These are phyloP conservation scores for Hibiscus trionum DNA, from an alignment of 345 rosid genomes.

Conservation along the genomic window DNA sequence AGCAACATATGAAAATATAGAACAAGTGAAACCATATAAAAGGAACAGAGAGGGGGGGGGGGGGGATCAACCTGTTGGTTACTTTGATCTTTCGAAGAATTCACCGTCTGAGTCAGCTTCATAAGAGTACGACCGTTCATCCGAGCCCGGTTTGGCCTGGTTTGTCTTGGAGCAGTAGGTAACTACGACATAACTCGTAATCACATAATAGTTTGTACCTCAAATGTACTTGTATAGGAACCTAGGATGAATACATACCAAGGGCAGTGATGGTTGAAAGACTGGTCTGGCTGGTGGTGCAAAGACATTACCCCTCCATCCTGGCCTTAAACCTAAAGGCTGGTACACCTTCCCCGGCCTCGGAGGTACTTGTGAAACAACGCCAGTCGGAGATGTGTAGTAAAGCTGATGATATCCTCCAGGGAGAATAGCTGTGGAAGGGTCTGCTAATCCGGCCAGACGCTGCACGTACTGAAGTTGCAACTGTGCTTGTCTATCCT, in stretches of 20 bases:
- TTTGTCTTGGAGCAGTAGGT: conserved; percentile 35
- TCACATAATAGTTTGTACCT: not conserved
- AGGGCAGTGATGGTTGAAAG: conserved; percentile 36
- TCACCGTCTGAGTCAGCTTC: conserved; percentile 27
- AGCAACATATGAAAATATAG: no score
- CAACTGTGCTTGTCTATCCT: conserved; percentile 53
- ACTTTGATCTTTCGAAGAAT: conserved; percentile 39
- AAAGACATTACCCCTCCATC: conserved; percentile 46
- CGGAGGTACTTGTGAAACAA: conserved; percentile 40
- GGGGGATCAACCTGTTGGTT: conserved; percentile 42
- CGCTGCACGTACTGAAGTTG: conserved; percentile 45
- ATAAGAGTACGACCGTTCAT: conserved; percentile 4
- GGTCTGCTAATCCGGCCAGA: conserved; percentile 38
- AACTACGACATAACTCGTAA: conserved; percentile 16
- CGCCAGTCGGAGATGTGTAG: conserved; percentile 44
- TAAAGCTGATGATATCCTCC: conserved; percentile 50
- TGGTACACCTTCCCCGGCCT: conserved; percentile 49
- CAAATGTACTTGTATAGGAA: not conserved
- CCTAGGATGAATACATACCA: conserved; percentile 21
- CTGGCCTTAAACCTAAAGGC: conserved; percentile 46
- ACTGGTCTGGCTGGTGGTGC: conserved; percentile 41
- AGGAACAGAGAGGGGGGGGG: not conserved
- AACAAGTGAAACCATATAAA: no score
- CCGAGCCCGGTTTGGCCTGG: conserved; percentile 38
- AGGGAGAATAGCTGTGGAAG: conserved; percentile 45